Base-by-base conservation (phyloP, 306 rosid species). In the Adenanthera pavonina region DNA sequence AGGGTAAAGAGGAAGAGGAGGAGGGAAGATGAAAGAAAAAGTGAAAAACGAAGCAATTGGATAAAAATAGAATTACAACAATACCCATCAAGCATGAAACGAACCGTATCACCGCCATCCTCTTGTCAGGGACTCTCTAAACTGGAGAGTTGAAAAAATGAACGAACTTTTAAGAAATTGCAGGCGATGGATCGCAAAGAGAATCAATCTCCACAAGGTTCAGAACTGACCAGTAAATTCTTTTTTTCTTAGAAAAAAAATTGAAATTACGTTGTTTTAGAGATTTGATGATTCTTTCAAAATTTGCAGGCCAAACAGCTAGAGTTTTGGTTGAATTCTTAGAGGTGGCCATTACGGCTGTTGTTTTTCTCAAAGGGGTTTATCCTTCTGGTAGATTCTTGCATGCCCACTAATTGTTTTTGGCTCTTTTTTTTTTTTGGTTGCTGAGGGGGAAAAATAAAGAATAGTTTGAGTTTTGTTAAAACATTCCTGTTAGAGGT, bases 321-420 rank as follows among this genome's bases (percentile, higher is more conserved):
- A 78, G 85, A 84, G 86, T 92, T 89, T 85, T 95, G 87, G 88
- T 90, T 70, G 97, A 90, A 43, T 95, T 95, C 65, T 79, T 95
- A 87, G 97, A 95, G 77, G 94, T 90, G 68, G 98, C 97, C 43
- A 82, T 95, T 75, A 85, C 94, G 38, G 85, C 83, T 80, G 77
- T 91, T 71, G 91, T 95, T 81, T 90, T 88, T 88, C 94, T 92
- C 82, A 92, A 92, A 90, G 93, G 94, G 51, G 38, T 92, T 84
- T 95, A 95, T 78, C 97, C 97, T 81, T 82, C 92, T 43, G 97
- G 98, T 94, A 66, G n/a, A 69, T 74, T 82, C 72, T 80, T 80
- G 13, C 78, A 12, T 74, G 6, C 43, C 78, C 53, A 16, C 6
- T 68, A 46, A 15, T 16, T 47, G 69, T 20, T 53, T 74, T 38